Percentiles rank a stretch among this genome's conserved stretches.
These are phyloP conservation scores for Colletotrichum filicis DNA, from an alignment of 2,329 filamentous ascomycete genomes.

Conservation along the genomic window DNA sequence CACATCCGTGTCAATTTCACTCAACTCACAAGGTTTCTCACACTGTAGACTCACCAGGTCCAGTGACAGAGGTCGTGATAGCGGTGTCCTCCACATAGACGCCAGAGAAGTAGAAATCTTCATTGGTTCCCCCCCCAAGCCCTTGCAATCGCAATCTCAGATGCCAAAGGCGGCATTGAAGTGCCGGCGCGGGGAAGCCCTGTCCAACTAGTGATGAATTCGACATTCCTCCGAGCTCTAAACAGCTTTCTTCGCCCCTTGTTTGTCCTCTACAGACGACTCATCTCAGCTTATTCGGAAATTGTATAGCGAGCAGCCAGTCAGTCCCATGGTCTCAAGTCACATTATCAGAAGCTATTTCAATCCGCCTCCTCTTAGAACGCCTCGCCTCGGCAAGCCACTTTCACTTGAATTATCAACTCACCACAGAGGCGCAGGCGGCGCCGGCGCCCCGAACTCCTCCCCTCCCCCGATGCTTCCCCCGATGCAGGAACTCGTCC, in stretches of 20 bases:
- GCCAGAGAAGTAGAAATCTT: conserved; percentile 79
- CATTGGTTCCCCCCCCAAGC: conserved; percentile 47
- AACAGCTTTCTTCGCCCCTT: too few relatives aligned
- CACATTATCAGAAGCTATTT: conserved; percentile 10
- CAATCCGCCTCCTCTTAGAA: neutral
- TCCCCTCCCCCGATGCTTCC: neutral
- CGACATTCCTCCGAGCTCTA: neutral
- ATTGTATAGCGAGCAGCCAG: neutral
- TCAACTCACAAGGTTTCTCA: neutral
- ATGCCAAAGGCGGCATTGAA: neutral
- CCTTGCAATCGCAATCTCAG: neutral
- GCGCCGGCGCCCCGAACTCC: too few relatives aligned
- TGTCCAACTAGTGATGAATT: neutral
- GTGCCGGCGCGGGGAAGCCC: conserved; percentile 4
- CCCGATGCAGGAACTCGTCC: conserved; percentile 27
- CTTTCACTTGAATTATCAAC: neutral
- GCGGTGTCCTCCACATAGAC: conserved; percentile 71
- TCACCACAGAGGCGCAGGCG: too few relatives aligned
- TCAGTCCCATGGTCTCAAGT: neutral
- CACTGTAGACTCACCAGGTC: conserved; percentile 34
- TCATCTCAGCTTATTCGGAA: too few relatives aligned
- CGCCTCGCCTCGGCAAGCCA: conserved; percentile 8
- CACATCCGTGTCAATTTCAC: neutral
- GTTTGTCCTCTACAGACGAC: too few relatives aligned
- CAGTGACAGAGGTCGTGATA: conserved; percentile 47